These are phyloP conservation scores for Solanum stenotomum DNA, from an alignment of 257 asterid genomes.

Conservation along the genomic window DNA sequence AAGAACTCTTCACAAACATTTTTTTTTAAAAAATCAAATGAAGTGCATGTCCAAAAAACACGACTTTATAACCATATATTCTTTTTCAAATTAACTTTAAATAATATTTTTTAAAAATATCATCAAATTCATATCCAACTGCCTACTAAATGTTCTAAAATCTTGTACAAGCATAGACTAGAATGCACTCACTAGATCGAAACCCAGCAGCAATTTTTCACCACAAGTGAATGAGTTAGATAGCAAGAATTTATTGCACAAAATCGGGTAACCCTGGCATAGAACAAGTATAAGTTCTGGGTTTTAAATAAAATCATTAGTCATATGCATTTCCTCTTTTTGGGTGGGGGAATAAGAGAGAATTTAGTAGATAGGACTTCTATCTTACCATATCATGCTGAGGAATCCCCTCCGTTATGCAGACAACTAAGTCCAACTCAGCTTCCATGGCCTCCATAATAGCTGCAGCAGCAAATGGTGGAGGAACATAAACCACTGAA, in stretches of 20 bases:
- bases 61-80: not conserved
- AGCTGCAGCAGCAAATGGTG: conserved; percentile 90
- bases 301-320: not conserved
- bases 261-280: not conserved
- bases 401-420: conserved; percentile 93
- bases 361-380: not conserved
- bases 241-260: not conserved
- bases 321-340: not conserved
- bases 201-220: not conserved
- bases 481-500: conserved; percentile 89
- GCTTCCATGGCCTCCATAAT: conserved; percentile 87
- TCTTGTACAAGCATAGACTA: not conserved
- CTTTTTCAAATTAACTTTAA: not conserved
- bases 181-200: not conserved
- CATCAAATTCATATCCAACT: not conserved
- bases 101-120: not conserved
- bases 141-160: not conserved
- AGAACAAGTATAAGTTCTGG: not conserved
- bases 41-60: not conserved
- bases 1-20: not conserved
- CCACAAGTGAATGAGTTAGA: not conserved
- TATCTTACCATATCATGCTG: conserved; percentile 88
- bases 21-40: not conserved
- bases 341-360: not conserved
- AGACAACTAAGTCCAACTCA: conserved; percentile 82